Evolutionary conservation across 2,329 filamentous ascomycete species (phyloP).

Genomic region (Fusarium robinianum): DNA sequence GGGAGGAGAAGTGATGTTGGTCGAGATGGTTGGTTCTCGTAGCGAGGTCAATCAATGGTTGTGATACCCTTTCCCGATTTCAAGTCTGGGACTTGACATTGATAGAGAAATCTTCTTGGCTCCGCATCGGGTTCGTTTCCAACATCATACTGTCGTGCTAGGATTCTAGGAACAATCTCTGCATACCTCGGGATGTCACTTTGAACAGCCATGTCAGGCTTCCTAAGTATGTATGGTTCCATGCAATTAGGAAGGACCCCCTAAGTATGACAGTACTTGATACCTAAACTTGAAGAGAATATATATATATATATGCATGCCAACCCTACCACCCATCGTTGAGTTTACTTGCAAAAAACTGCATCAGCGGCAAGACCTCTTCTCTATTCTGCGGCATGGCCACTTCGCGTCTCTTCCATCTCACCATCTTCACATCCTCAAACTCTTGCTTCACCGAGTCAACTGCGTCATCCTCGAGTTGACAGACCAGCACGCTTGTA

Average conservation of each 20-base stretch:
- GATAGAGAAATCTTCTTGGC: no score
- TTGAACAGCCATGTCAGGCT: no score
- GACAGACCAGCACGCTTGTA: conserved; percentile 65
- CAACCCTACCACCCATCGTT: conserved; percentile 29
- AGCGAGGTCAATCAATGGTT: conserved; percentile 26
- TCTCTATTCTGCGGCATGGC: conserved; percentile 82
- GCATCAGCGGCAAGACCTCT: conserved; percentile 90
- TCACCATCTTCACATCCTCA: conserved; percentile 66
- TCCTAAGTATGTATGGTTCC: no score
- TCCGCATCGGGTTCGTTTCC: no score
- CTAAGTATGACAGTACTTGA: no score
- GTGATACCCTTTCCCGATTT: conserved; percentile 32
- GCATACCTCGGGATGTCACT: no score
- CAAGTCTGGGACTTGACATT: not conserved
- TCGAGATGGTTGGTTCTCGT: no score
- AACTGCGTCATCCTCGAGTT: conserved; percentile 65
- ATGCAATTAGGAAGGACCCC: no score
- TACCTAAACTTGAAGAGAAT: not conserved
- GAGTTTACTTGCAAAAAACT: conserved; percentile 73
- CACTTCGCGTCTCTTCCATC: conserved; percentile 73
- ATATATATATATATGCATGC: not conserved
- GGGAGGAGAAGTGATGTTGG: conserved; percentile 29
- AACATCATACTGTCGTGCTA: no score
- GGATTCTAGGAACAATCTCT: no score
- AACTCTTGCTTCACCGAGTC: conserved; percentile 70